Percentiles rank a stretch among this genome's conserved stretches.
Evolutionary conservation across 768 basidiomycete genomes (phyloP).

Genomic region (Russula ochroleuca): DNA sequence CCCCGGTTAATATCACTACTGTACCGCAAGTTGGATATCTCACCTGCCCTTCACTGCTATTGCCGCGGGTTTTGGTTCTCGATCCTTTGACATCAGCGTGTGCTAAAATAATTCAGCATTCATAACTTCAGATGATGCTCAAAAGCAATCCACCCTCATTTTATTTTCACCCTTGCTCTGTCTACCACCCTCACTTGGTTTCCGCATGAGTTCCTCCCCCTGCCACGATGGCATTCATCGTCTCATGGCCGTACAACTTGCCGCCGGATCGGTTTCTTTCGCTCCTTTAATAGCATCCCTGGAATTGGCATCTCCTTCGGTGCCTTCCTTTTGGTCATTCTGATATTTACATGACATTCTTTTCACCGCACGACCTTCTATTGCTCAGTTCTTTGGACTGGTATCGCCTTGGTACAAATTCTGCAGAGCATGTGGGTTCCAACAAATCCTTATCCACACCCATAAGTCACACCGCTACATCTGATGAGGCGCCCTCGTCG

Average conservation of each 20-base stretch:
- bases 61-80: not conserved
- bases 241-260: not conserved
- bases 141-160: not conserved
- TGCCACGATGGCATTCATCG: not conserved
- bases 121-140: too few relatives aligned
- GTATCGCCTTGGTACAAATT: not conserved
- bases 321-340: slow-evolving; percentile 1
- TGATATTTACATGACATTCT: slow-evolving; percentile 13
- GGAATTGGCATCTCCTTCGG: slow-evolving; percentile 4
- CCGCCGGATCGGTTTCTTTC: slow-evolving; percentile 4
- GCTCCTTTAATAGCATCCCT: not conserved
- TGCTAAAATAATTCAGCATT: not conserved
- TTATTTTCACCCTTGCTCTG: not conserved
- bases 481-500: not conserved
- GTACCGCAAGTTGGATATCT: not conserved
- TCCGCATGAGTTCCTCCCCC: not conserved
- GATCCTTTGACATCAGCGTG: not conserved
- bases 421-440: not conserved
- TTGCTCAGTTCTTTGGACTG: not conserved
- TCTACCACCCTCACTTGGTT: not conserved
- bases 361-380: not conserved
- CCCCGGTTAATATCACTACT: not conserved
- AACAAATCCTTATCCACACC: not conserved
- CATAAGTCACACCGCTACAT: not conserved
- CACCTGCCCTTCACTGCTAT: not conserved